These are phyloP conservation scores for Adansonia madagascariensis DNA, from an alignment of 441 rosid genomes.

Conservation along the genomic window DNA sequence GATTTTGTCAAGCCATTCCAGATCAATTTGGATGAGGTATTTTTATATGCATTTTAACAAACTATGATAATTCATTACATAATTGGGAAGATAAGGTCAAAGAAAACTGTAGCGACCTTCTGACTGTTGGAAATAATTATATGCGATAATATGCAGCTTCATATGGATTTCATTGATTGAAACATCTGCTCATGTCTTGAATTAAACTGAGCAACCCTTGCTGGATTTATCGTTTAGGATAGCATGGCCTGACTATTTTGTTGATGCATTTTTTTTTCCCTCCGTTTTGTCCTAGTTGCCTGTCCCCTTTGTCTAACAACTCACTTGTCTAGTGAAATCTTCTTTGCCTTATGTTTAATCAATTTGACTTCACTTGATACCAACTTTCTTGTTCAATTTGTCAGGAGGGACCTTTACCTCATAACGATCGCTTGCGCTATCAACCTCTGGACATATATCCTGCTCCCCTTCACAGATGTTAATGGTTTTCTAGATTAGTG, in stretches of 20 bases:
- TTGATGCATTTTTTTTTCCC: not conserved
- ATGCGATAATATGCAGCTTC: not conserved
- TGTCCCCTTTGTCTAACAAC: not conserved
- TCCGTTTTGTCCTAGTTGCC: not conserved
- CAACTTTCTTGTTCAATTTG: constrained; percentile 29
- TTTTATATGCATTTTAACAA: not conserved
- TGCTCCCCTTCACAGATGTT: constrained; percentile 78
- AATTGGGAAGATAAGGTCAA: not conserved
- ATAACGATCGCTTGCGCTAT: constrained; percentile 63
- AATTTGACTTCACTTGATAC: not conserved
- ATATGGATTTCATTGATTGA: not conserved
- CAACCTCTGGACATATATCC: constrained; percentile 76
- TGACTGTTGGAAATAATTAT: not conserved
- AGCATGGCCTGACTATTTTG: not conserved
- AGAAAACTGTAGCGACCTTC: not conserved
- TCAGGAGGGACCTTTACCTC: constrained; percentile 79
- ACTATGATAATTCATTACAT: not conserved
- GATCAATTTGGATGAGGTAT: constrained; percentile 74
- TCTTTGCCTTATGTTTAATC: not conserved
- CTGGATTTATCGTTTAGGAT: constrained; percentile 7
- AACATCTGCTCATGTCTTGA: not conserved
- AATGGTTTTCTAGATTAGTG: constrained; percentile 12
- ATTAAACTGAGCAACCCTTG: not conserved
- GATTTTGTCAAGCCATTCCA: constrained; percentile 89
- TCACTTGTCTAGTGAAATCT: not conserved